Base-by-base conservation (phyloP, 2,329 filamentous ascomycete genomes). In the Aureobasidium leucospermi region DNA sequence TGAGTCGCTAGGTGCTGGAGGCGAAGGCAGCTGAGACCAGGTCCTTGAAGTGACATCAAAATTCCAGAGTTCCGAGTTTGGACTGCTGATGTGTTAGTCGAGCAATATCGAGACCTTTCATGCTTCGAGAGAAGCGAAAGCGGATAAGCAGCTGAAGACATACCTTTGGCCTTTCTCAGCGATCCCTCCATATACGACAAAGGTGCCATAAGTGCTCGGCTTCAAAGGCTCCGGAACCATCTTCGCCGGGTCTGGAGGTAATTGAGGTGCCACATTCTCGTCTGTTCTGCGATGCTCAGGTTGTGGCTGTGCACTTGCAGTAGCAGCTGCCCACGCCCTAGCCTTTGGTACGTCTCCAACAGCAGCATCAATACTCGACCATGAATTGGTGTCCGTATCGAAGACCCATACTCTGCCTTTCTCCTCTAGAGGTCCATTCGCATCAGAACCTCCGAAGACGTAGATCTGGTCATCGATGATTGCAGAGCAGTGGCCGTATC, bases 111-210 rank as follows among this genome's bases (percentile, higher is more conserved):
- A 23, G 23, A 23, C 23, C 6, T 11, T 23, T 11, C 19, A 29
- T 11, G 15, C 11, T 41, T 31, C 28, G 11, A 31, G 31, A 10
- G 11, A 23, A 16, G 4, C 8, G 6, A 10, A 23, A 11, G 8
- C 31, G 41, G 15, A 36, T 19, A n/a, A 42, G 19, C 19, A 23
- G 42, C 8, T 6, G n/a, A 10, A 8, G 10, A 51, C 19, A 19
- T 57, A 62, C 1, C 71, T 64, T 10, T 62, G 63, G 7, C 63
- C 68, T 0, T 61, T 56, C 1, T 64, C 63, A 6, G 69, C 68
- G 6, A 66, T 69, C 3, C 81, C 81, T 23, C 80, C 80, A 46
- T 80, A 71, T 0, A 83, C 68, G 48, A 84, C 72, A 7, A 84
- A 67, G 2, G 81, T 79, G 46, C 79, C 78, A 68, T 79, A 79